Conservation (phyloP, 2,329 filamentous ascomycete species). For the Zymoseptoria passerinii region DNA sequence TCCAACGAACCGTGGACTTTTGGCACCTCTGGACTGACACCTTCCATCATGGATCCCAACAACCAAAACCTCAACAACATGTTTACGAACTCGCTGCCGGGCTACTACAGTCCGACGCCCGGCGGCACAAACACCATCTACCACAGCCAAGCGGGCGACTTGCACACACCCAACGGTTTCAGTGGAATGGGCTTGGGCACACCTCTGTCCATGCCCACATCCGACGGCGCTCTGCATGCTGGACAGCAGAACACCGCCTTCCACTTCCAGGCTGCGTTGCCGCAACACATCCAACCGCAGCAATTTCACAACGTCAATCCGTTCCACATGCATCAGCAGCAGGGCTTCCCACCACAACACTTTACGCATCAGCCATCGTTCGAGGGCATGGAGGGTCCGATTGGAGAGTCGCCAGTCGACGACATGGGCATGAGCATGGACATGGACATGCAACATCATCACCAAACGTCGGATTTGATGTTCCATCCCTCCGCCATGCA, state of each 20-base stretch:
- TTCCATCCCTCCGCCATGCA: slow-evolving; percentile 45
- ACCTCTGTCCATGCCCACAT: slow-evolving; percentile 71
- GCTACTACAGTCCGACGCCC: slow-evolving; percentile 82
- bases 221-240: slow-evolving; percentile 56
- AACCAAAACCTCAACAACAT: slow-evolving; percentile 64
- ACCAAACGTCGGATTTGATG: slow-evolving; percentile 51
- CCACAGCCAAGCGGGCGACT: slow-evolving; percentile 73
- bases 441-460: slow-evolving; percentile 45
- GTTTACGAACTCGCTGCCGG: slow-evolving; percentile 70
- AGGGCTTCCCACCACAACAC: slow-evolving; percentile 64
- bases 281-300: slow-evolving; percentile 49
- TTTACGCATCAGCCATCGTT: slow-evolving; percentile 78
- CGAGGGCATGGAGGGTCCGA: slow-evolving; percentile 58
- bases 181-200: slow-evolving; percentile 63
- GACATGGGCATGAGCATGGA: slow-evolving; percentile 45
- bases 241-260: slow-evolving; percentile 53
- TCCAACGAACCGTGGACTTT: slow-evolving; percentile 69
- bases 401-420: slow-evolving; percentile 59
- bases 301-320: slow-evolving; percentile 59
- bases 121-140: slow-evolving; percentile 73
- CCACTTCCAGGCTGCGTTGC: slow-evolving; percentile 53
- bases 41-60: slow-evolving; percentile 78
- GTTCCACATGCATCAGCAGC: slow-evolving; percentile 51
- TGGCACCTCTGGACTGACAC: slow-evolving; percentile 54
- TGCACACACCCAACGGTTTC: slow-evolving; percentile 68